Evolutionary conservation across 495 filamentous ascomycete genomes (phyloP).

Genomic region (Talaromyces liani): DNA sequence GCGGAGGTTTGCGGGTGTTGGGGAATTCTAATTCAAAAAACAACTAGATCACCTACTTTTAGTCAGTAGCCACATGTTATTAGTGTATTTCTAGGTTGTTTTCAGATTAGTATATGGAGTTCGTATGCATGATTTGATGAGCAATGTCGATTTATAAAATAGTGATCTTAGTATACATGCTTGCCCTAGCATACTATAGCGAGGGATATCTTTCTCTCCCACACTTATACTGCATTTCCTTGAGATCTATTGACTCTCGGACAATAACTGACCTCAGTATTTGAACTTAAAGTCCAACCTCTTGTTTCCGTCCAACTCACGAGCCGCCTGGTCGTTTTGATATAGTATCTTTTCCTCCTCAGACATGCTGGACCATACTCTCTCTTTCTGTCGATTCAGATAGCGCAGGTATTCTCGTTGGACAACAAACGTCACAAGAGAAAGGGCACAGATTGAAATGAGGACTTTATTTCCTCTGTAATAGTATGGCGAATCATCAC

Average conservation of each 20-base stretch:
- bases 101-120: not conserved
- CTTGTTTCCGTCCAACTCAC: conserved; percentile 29
- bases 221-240: too few species aligned
- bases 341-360: conserved; percentile 24
- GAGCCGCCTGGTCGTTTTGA: conserved; percentile 20
- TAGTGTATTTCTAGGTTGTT: not conserved
- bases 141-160: too few species aligned
- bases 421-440: conserved; percentile 22
- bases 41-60: not conserved
- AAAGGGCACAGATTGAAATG: conserved; percentile 23
- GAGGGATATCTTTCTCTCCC: too few species aligned
- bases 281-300: conserved; percentile 18
- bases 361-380: conserved; percentile 27
- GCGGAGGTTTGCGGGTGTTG: not conserved
- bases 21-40: not conserved
- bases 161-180: too few species aligned
- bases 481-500: conserved; percentile 28
- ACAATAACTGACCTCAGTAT: too few species aligned
- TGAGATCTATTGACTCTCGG: too few species aligned
- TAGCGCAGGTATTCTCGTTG: conserved; percentile 22
- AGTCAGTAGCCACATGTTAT: not conserved
- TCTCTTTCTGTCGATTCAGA: conserved; percentile 30
- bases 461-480: conserved; percentile 31
- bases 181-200: too few species aligned
- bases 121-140: too few species aligned